Percentiles rank a stretch among this genome's conserved stretches.
These are phyloP conservation scores for Ramaria rubella DNA, from an alignment of 768 basidiomycete species.

Conservation along the genomic window DNA sequence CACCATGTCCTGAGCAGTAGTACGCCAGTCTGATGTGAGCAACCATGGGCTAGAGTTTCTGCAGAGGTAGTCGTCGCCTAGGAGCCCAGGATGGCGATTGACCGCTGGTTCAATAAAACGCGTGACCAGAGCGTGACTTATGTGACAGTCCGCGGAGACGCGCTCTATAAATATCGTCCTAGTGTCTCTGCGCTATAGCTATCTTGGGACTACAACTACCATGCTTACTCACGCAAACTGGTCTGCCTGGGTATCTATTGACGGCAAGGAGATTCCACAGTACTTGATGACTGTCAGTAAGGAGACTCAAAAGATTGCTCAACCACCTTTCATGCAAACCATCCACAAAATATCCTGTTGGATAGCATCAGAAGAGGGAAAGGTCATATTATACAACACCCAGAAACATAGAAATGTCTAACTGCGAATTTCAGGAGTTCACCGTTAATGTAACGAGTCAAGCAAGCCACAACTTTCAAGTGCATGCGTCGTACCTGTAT, in stretches of 20 bases:
- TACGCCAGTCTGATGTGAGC: slow-evolving; percentile 38
- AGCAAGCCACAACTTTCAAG: no score
- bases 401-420: no score
- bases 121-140: no score
- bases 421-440: not conserved
- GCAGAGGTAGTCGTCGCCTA: no score
- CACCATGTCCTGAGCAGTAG: slow-evolving; percentile 74
- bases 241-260: not conserved
- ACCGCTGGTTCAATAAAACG: no score
- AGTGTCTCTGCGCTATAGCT: no score
- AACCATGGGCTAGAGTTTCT: not conserved
- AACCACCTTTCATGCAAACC: not conserved
- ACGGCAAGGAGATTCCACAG: not conserved
- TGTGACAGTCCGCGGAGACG: no score
- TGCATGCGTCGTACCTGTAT: not conserved
- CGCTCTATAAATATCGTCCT: no score
- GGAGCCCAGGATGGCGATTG: no score
- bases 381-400: not conserved
- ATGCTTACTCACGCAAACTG: not conserved
- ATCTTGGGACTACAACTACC: no score
- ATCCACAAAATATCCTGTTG: not conserved
- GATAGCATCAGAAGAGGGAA: not conserved
- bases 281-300: not conserved
- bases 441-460: not conserved
- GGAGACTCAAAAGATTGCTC: no score